Percentiles rank a stretch among this genome's conserved stretches.
These are phyloP conservation scores for Hanseniaspora pseudoguilliermondii DNA, from an alignment of 805 yeast species.

Conservation along the genomic window DNA sequence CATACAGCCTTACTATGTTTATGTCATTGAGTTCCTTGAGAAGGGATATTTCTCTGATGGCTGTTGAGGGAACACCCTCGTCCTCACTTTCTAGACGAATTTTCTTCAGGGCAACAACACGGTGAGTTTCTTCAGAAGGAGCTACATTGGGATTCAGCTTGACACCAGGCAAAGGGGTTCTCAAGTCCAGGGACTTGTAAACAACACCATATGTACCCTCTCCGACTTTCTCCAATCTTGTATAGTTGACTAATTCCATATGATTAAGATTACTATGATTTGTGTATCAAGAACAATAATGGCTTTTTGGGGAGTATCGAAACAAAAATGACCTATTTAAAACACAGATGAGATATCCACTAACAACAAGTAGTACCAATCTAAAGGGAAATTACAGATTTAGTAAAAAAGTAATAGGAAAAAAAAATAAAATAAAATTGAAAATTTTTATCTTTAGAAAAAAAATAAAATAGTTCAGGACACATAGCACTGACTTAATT, in stretches of 20 bases:
- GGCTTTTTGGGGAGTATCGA: too few species aligned
- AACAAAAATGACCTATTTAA: too few species aligned
- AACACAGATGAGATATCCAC: too few species aligned
- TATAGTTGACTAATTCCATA: constrained; percentile 86
- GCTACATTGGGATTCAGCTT: background rate
- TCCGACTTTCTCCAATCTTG: constrained; percentile 89
- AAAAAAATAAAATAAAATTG: too few species aligned
- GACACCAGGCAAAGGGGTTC: constrained; percentile 23
- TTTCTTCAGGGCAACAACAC: constrained; percentile 84
- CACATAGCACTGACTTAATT: too few species aligned
- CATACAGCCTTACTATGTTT: constrained; percentile 82
- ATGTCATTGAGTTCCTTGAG: constrained; percentile 91
- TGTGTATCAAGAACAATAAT: too few species aligned
- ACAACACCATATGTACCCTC: constrained; percentile 99
- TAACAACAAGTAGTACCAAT: too few species aligned
- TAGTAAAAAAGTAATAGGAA: too few species aligned
- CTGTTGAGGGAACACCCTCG: constrained; percentile 97
- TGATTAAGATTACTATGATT: constrained; percentile 19
- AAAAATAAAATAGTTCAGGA: too few species aligned
- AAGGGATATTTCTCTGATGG: constrained; percentile 87
- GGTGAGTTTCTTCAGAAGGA: constrained; percentile 44
- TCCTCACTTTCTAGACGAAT: constrained; percentile 82
- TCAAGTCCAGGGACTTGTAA: constrained; percentile 77
- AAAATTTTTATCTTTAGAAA: too few species aligned
- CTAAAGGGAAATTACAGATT: too few species aligned